Conservation (phyloP, 2,329 filamentous ascomycete genomes). For the Hypoxylon sp. region DNA sequence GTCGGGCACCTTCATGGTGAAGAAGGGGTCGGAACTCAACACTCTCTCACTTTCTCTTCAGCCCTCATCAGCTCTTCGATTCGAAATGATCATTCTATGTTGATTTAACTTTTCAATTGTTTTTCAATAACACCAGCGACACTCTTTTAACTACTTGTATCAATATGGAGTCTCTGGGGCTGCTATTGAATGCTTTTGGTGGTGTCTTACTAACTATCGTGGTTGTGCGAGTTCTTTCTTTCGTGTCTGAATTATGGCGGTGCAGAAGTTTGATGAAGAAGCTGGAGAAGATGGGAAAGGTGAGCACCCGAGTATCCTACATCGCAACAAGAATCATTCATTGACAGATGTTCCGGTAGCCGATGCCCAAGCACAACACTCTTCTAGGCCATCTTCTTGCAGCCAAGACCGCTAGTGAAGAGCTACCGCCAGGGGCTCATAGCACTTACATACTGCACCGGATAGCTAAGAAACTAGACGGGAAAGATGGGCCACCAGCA, state of each 20-base stretch:
- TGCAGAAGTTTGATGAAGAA: slow-evolving; percentile 43
- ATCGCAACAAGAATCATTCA: not conserved
- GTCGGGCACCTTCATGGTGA: not conserved
- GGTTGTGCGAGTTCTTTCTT: slow-evolving; percentile 33
- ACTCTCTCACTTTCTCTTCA: not conserved
- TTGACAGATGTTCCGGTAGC: slow-evolving; percentile 44
- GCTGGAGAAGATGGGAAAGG: slow-evolving; percentile 48
- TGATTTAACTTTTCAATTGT: not conserved
- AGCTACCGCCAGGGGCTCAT: slow-evolving; percentile 49
- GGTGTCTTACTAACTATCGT: slow-evolving; percentile 44
- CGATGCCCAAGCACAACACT: slow-evolving; percentile 51
- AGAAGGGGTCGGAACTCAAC: not conserved
- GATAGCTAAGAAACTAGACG: slow-evolving; percentile 45
- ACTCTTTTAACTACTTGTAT: not conserved
- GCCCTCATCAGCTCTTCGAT: not conserved
- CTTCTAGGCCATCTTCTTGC: slow-evolving; percentile 53
- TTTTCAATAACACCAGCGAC: not conserved
- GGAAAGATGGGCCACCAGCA: slow-evolving; percentile 42
- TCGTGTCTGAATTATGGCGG: slow-evolving; percentile 45
- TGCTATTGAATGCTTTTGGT: slow-evolving; percentile 43
- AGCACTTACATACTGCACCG: slow-evolving; percentile 49
- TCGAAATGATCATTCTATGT: not conserved
- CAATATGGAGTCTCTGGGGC: slow-evolving; percentile 39
- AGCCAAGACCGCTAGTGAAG: slow-evolving; percentile 51
- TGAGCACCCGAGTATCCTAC: slow-evolving; percentile 22